A percentile compares a stretch with the other conserved stretches of the same genome.
Conservation (phyloP, 441 rosid genomes). For the Gossypium schwendimanii region DNA sequence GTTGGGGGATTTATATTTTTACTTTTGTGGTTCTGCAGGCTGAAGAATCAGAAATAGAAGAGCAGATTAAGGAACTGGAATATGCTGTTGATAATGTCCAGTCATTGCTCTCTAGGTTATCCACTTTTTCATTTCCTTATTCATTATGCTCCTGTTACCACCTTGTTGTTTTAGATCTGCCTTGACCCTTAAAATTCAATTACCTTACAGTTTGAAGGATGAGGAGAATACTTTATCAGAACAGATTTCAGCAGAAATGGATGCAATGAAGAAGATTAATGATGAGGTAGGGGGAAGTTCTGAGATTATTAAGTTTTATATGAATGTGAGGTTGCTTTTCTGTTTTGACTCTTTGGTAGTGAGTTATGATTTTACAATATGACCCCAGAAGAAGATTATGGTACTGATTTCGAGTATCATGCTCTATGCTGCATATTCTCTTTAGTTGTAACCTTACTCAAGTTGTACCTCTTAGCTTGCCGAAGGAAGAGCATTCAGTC, state of each 20-base stretch:
- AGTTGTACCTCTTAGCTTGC: not conserved
- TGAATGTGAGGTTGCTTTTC: not conserved
- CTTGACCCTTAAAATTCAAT: conserved; percentile 8
- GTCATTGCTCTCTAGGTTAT: conserved; percentile 49
- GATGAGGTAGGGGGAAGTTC: conserved; percentile 52
- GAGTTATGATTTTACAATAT: not conserved
- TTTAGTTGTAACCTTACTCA: not conserved
- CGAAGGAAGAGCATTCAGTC: not conserved
- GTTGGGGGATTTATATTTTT: not conserved
- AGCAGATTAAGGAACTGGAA: conserved; percentile 49
- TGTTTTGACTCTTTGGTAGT: not conserved
- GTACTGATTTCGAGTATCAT: not conserved
- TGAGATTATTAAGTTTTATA: conserved; percentile 2
- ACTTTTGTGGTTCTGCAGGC: conserved; percentile 39
- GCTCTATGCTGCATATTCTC: not conserved
- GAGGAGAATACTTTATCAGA: conserved; percentile 55
- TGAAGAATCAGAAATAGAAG: conserved; percentile 81
- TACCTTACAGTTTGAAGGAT: conserved; percentile 53
- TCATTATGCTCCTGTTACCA: conserved; percentile 8
- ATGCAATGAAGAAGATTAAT: conserved; percentile 43
- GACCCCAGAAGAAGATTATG: not conserved
- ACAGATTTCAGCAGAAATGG: conserved; percentile 28
- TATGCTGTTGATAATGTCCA: conserved; percentile 48
- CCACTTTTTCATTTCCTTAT: conserved; percentile 1
- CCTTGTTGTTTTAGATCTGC: conserved; percentile 11